Base-by-base conservation (phyloP, 805 yeast genomes). In the Spathaspora arborariae region DNA sequence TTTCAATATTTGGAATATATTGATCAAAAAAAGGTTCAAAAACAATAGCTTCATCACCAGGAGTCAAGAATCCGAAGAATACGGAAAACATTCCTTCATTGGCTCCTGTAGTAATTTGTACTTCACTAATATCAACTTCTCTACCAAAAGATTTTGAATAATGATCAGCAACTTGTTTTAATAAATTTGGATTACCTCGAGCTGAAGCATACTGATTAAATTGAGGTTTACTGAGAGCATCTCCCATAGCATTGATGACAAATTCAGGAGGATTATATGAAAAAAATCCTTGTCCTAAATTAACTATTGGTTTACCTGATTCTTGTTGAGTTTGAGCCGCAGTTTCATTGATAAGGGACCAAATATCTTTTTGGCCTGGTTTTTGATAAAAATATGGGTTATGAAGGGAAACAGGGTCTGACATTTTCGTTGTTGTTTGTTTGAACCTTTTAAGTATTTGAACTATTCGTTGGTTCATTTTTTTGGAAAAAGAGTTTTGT, bases 21-120 rank as follows among this genome's bases (percentile, higher is more conserved):
- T 94, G 99, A 60, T 94, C 99, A 62, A 94, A 94, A 62, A 90
- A 94, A 2, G 99, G 99, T 66, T 92, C 96, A 61, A 94, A 87
- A 11, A 94, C 97, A 63, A 94, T 87, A 20, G 85, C 99, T 65
- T 94, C 99, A 58, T 94, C 99, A 19, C 95, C 97, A 1, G 82
- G 79, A 39, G 87, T 78, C 52, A 94, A 67, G 55, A 90, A 85
- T 0, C 95, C 99, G 48, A 89, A 84, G 62, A 91, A 83, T 3
- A 85, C 81, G 1, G 96, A 69, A 45, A 88, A 75, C 75, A 94
- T 87, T 33, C 97, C 98, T 68, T 94, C 98, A 59, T 94, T 94
- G 39, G 99, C 99, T 46, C 99, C 99, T 1, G 98, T 90, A 39
- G 97, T 88, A 35, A 92, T 84, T 46, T 84, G 80, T 37, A 94